Evolutionary conservation across 192 early-diverging fungal genomes (phyloP), one percentile per base, ranked within the genome.

Genomic region (Coemansia sp.): DNA sequence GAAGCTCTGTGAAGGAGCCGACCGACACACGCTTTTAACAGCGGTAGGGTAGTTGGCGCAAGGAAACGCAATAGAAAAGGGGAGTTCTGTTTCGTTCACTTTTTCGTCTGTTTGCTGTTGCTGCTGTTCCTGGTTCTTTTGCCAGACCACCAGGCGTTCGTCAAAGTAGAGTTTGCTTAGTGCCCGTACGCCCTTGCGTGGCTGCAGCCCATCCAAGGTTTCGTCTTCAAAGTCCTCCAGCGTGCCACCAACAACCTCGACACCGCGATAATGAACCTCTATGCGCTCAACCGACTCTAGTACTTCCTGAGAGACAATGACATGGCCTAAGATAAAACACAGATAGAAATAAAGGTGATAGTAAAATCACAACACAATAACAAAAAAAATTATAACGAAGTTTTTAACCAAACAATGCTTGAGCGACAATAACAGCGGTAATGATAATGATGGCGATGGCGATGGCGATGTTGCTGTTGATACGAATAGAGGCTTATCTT

Each of bases 151-250:
- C 6, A 81, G 57, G 11, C 73, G 73, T 65, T 81, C 78, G 67
- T 81, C 78, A 71, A 81, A 81, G 49, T 81, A 81, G 55, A 66
- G 49, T 22, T 65, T 72, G 60, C 57, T 81, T 29, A 81, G 56
- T 18, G 70, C 78, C 18, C 73, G 78, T 12, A 65, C 67, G 33
- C 78, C 78, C 63, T 75, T 67, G 48, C 48, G 58, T 25, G 64
- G 56, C 66, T 61, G 56, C 50, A 76, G 56, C 2, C 64, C 71
- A 25, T 62, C 66, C 2, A 63, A 36, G 36, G 57, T 66, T 48
- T 66, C 50, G 38, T 74, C 68, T 4, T 74, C 77, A 49, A 64
- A 73, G 54, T 81, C 78, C 34, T 71, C 68, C 66, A 81, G 51
- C 18, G 73, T 76, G 12, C 73, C 73, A 48, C 78, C 78, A 4